Conservation (phyloP, 2,329 filamentous ascomycete species). For the Diatrype stigma region DNA sequence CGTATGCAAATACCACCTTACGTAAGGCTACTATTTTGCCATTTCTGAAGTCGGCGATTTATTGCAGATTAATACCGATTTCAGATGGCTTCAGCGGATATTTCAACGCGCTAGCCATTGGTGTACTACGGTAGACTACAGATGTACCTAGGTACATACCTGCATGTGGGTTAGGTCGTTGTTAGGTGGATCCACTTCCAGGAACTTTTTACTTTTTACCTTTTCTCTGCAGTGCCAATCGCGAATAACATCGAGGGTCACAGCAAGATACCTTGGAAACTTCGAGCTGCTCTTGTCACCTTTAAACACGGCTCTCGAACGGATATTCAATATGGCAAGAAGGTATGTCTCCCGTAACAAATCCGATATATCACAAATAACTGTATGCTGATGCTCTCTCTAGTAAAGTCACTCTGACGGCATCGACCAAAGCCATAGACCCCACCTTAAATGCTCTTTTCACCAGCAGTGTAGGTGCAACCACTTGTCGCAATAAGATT, state of each 20-base stretch:
- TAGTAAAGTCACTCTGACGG: conserved; percentile 38
- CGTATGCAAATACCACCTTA: too few relatives aligned
- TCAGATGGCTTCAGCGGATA: neutral
- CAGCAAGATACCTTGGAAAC: neutral
- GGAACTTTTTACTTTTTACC: neutral
- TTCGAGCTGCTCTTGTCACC: too few relatives aligned
- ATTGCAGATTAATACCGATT: neutral
- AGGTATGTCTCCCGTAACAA: conserved; percentile 14
- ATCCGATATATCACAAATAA: neutral
- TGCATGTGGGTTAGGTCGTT: too few relatives aligned
- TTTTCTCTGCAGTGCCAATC: neutral
- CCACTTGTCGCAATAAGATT: conserved; percentile 1
- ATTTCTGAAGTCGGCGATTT: neutral
- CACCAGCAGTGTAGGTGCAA: conserved; percentile 61
- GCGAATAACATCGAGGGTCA: too few relatives aligned
- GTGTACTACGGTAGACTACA: too few relatives aligned
- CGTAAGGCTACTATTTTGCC: neutral
- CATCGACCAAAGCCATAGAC: conserved; percentile 57
- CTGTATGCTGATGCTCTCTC: conserved; percentile 11
- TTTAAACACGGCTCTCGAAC: too few relatives aligned
- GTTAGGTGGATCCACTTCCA: neutral
- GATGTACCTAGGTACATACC: neutral
- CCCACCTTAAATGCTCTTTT: conserved; percentile 68
- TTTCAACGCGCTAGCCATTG: too few relatives aligned
- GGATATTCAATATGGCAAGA: conserved; percentile 27